Evolutionary conservation across 306 rosid genomes (phyloP).

Genomic region (Malus fusca): DNA sequence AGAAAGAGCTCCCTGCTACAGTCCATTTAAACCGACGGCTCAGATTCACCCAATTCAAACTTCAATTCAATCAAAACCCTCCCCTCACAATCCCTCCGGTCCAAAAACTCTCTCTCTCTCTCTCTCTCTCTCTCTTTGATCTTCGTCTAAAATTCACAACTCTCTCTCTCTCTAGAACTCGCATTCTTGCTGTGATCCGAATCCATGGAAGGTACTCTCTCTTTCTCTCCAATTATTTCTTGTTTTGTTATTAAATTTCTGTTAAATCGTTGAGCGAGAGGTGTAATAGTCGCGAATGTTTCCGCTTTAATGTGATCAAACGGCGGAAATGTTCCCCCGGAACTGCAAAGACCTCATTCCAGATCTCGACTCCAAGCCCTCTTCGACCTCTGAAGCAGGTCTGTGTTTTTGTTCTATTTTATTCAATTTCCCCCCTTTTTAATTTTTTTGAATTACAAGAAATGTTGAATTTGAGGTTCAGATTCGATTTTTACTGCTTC

Average conservation of each 20-base stretch:
- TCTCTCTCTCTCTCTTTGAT: neutral
- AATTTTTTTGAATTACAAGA: neutral
- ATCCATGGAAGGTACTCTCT: slow-evolving; percentile 44
- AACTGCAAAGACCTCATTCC: slow-evolving; percentile 19
- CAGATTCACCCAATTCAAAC: slow-evolving; percentile 35
- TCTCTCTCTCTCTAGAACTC: neutral
- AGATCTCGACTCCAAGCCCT: slow-evolving; percentile 28
- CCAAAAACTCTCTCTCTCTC: neutral
- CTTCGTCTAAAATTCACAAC: neutral
- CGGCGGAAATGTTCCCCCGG: slow-evolving; percentile 31
- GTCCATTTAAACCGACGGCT: slow-evolving; percentile 11
- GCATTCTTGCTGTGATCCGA: slow-evolving; percentile 9
- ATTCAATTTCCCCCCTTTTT: neutral
- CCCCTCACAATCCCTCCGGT: neutral
- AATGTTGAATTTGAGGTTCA: neutral
- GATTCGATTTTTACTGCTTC: neutral
- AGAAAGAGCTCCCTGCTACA: neutral
- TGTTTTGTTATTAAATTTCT: neutral
- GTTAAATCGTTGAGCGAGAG: neutral
- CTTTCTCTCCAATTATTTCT: slow-evolving; percentile 1
- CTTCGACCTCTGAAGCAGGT: slow-evolving; percentile 39
- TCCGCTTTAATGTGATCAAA: slow-evolving; percentile 30
- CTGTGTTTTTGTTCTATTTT: neutral
- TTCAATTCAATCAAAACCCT: slow-evolving; percentile 14
- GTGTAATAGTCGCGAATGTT: neutral